phyloP scores from a whole-genome alignment of 345 rosid genomes.

The Geranium brycei region DNA sequence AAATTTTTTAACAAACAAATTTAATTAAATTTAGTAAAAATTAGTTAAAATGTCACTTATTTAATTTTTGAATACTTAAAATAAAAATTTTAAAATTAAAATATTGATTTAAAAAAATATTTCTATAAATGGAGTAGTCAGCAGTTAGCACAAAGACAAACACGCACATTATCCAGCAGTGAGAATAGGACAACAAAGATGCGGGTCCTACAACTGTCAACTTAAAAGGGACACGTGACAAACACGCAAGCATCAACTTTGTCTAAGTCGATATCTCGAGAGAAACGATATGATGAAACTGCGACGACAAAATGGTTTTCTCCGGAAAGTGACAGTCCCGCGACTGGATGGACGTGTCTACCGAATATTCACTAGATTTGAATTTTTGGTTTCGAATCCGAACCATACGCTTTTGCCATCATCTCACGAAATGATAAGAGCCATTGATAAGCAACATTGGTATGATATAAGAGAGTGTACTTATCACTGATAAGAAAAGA shows the following conservation, averaged over 20 bases:
- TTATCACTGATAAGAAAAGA: slow-evolving; percentile 31
- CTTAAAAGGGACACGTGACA: neutral
- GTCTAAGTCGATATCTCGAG: neutral
- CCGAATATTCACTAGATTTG: slow-evolving; percentile 59
- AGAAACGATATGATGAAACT: neutral
- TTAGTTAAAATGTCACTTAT: no score
- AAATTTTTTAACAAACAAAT: no score
- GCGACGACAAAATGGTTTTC: neutral
- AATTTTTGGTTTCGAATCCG: slow-evolving; percentile 61
- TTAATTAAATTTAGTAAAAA: no score
- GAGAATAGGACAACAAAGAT: neutral
- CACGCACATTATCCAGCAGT: no score
- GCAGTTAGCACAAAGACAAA: no score
- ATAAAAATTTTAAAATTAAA: no score
- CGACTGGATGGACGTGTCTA: slow-evolving; percentile 61
- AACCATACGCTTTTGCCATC: slow-evolving; percentile 8
- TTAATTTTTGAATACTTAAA: no score
- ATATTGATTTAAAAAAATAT: no score
- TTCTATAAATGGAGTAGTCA: no score
- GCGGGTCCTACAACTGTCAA: neutral
- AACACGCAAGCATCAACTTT: neutral
- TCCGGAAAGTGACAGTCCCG: slow-evolving; percentile 25
- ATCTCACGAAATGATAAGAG: slow-evolving; percentile 10
- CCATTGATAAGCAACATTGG: fast-evolving
- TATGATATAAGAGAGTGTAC: fast-evolving